A percentile compares a stretch with the other conserved stretches of the same genome.
phyloP scores from a whole-genome alignment of 495 filamentous ascomycete genomes.

The Penicillium desertorum region DNA sequence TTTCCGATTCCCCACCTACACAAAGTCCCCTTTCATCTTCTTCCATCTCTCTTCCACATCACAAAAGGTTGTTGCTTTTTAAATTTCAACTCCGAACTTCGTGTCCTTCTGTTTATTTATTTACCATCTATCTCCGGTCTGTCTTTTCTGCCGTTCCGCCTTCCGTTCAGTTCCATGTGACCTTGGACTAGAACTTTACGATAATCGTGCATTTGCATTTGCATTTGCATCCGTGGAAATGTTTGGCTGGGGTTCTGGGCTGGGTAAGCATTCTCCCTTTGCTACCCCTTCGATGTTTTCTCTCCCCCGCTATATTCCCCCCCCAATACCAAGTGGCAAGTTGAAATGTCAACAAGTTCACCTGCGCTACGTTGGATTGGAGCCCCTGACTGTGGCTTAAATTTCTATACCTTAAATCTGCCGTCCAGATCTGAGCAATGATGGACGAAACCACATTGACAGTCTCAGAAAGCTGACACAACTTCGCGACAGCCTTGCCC shows the following conservation, averaged over 20 bases:
- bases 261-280: constrained; percentile 30
- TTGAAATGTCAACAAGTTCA: background rate
- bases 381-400: background rate
- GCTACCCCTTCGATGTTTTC: constrained; percentile 5
- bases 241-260: constrained; percentile 42
- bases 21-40: constrained; percentile 8
- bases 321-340: background rate
- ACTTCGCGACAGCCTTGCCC: constrained; percentile 30
- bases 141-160: background rate
- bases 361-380: background rate
- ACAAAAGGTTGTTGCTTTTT: no score
- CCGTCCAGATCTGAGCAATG: background rate
- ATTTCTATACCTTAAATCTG: background rate
- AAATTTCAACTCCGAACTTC: background rate
- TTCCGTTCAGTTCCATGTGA: constrained; percentile 1
- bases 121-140: background rate
- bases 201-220: constrained; percentile 13
- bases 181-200: background rate
- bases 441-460: background rate
- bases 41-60: background rate
- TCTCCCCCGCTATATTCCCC: background rate
- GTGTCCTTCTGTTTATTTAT: background rate
- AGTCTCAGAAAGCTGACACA: constrained; percentile 1
- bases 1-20: constrained; percentile 13
- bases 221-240: constrained; percentile 20